Conservation (phyloP, 2,329 filamentous ascomycete species). For the Claviceps digitariae region DNA sequence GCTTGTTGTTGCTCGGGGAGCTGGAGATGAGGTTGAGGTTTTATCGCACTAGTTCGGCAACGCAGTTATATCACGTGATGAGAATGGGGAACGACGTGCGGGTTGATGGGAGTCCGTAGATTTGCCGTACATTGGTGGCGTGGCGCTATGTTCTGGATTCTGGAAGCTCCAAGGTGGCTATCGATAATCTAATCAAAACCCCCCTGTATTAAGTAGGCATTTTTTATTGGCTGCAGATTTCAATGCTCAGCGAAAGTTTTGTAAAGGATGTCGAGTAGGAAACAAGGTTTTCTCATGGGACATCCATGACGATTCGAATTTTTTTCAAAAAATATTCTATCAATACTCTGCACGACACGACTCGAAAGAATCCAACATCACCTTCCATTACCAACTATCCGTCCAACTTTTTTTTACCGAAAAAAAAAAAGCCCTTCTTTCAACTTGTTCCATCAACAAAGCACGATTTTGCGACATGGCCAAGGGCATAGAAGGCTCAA, state of each 20-base stretch:
- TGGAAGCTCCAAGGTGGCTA: background rate
- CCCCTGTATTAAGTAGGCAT: background rate
- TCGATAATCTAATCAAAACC: background rate
- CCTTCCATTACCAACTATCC: background rate
- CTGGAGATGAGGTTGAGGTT: conserved; percentile 36
- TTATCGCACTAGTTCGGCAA: conserved; percentile 33
- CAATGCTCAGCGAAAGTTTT: conserved; percentile 3
- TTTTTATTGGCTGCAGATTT: conserved; percentile 4
- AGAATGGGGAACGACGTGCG: background rate
- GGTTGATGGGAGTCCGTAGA: too few species aligned
- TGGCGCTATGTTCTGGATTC: background rate
- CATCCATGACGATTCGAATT: background rate
- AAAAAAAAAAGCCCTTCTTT: background rate
- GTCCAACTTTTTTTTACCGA: too few species aligned
- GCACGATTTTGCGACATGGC: conserved; percentile 14
- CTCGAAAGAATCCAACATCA: too few species aligned
- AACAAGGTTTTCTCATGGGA: background rate
- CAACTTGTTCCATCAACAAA: background rate
- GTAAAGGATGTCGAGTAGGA: background rate
- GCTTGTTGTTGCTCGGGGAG: conserved; percentile 31
- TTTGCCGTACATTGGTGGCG: background rate
- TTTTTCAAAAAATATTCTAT: background rate
- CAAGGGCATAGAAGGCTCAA: conserved; percentile 16
- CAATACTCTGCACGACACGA: background rate
- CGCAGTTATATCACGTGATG: conserved; percentile 23